Evolutionary conservation across 331 rosid species (phyloP).

Genomic region (Cydonia oblonga): DNA sequence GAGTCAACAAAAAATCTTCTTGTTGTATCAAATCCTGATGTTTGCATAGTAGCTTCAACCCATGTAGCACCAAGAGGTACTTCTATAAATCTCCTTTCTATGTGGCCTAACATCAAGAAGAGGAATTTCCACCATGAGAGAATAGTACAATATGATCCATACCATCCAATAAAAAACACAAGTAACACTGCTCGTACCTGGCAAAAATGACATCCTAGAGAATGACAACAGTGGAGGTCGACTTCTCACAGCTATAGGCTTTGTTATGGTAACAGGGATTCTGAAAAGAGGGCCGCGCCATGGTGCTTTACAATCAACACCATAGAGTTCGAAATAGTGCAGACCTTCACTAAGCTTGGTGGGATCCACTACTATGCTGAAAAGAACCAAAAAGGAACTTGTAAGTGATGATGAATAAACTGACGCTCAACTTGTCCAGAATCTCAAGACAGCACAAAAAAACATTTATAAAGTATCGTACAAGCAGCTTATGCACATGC

Average conservation of each 20-base stretch:
- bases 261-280: conserved; percentile 71
- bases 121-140: conserved; percentile 4
- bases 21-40: conserved; percentile 68
- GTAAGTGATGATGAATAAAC: conserved; percentile 5
- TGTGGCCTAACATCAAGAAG: conserved; percentile 47
- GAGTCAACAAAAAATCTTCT: conserved; percentile 68
- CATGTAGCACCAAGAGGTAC: conserved; percentile 81
- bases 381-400: conserved; percentile 16
- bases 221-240: conserved; percentile 51
- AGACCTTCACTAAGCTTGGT: conserved; percentile 62
- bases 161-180: not conserved
- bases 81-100: conserved; percentile 74
- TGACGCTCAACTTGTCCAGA: not conserved
- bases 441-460: not conserved
- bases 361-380: conserved; percentile 82
- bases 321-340: conserved; percentile 80
- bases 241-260: conserved; percentile 43
- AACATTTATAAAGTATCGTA: not conserved
- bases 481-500: not conserved
- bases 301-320: conserved; percentile 77
- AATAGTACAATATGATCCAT: not conserved
- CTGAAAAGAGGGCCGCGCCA: conserved; percentile 90
- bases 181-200: conserved; percentile 38
- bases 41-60: conserved; percentile 73
- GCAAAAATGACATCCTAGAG: conserved; percentile 56